Evolutionary conservation across 1,284 basidiomycete species (phyloP), one percentile per base, ranked within the genome.

Genomic region (Prillingera fragicola): DNA sequence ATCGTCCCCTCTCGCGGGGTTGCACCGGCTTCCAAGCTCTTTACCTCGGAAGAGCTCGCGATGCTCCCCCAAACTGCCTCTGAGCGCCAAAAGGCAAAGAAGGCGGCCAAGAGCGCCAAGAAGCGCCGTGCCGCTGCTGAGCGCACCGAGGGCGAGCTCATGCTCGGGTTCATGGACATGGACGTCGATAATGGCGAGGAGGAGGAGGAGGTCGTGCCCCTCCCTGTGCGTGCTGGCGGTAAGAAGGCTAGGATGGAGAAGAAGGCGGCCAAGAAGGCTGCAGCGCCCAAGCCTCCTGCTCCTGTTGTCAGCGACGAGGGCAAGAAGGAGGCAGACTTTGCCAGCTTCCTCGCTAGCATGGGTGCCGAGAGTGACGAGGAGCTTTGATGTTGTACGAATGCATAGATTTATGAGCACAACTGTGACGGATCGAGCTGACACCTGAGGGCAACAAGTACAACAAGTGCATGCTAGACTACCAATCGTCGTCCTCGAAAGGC

Each of bases 311-410:
- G 47, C 33, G 48, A 40, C 5, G 55, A 62, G 38, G 44, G 35
- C 36, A 57, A 55, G 51, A 67, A 67, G 54, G 70, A 70, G 52
- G 46, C 53, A 18, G 70, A 72, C 22, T 72, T 72, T 58, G 68
- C 66, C 15, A 63, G 50, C 34, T 72, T 72, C 55, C 56, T 72
- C 37, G 53, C 65, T 18, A 60, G 52, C 21, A 63, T 71, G 38
- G 67, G 67, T 33, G 67, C 62, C 63, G 56, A 61, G 54, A n/a
- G n/a, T n/a, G n/a, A n/a, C n/a, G n/a, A n/a, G n/a, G n/a, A n/a
- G n/a, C n/a, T n/a, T n/a, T n/a, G n/a, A n/a, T 50, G n/a, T 14
- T 8, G 14, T 13, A 21, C 13, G 33, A 15, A 22, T 25, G 23
- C 15, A 4, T 22, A n/a, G n/a, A n/a, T n/a, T n/a, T n/a, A n/a